Base-by-base conservation (phyloP, 768 basidiomycete species). In the Amanita pseudoporphyria region DNA sequence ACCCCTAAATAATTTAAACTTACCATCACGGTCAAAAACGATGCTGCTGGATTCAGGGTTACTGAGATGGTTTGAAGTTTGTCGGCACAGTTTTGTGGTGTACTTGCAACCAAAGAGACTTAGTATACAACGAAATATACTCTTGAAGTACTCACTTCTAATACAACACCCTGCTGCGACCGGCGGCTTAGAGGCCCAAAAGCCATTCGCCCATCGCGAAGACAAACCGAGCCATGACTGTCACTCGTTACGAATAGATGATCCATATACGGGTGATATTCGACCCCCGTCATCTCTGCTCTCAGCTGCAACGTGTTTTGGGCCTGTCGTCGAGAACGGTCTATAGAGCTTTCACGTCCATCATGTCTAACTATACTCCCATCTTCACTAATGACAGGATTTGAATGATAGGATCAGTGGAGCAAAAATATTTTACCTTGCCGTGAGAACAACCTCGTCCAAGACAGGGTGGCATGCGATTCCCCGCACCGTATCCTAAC, bases 171-270 rank as follows among this genome's bases (percentile, higher is more conserved):
- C 10, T 74, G 61, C 14, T 68, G 62, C 2, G 72, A 68, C 31
- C 78, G 63, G 9, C 60, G 61, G 14, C 62, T 62, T 16, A 62
- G 56, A 38, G 79, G 70, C 16, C 82, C 81, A 62, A 87, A 89
- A 0, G 83, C 76, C 82, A 87, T 87, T 10, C 87, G 71, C 13
- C 67, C 65, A 61, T 90, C 87, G 13, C 84, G 77, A 50, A 90
- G 74, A 55, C 73, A 78, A 3, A 87, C 79, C 19, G 64, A 62
- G 3, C 87, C 85, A 13, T 58, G 63, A 9, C 59, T 66, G 53
- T 87, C 82, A 49, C 80, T 77, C 3, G 81, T 84, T 5, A 73
- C 74, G 54, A 90, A 88, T 42, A 87, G 59, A 55, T 87, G 71
- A 32, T 82, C 78, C 69, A 82, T 77, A 26, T 53, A 58, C 10